These are phyloP conservation scores for Recurvomyces mirabilis DNA, from an alignment of 495 filamentous ascomycete species.

Conservation along the genomic window DNA sequence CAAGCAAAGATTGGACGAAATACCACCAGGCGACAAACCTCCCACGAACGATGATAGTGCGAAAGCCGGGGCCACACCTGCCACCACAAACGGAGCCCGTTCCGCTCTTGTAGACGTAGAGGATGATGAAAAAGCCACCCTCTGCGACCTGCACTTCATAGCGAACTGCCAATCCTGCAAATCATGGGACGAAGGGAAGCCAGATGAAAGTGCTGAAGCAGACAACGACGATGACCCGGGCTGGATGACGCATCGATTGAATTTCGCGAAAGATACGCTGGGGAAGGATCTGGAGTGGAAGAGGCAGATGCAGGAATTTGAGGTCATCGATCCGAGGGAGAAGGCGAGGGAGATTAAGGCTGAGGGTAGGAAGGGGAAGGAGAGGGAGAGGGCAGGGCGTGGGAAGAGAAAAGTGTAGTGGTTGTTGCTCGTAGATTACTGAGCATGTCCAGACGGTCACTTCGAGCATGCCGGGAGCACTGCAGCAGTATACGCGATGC, in stretches of 20 bases:
- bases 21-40: conserved; percentile 27
- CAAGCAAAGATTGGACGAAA: conserved; percentile 60
- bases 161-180: conserved; percentile 83
- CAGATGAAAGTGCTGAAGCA: conserved; percentile 37
- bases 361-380: conserved; percentile 10
- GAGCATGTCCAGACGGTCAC: no score
- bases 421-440: no score
- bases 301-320: conserved; percentile 73
- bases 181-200: conserved; percentile 51
- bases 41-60: neutral
- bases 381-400: no score
- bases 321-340: conserved; percentile 89
- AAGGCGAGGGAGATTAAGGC: conserved; percentile 12
- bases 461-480: no score
- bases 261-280: conserved; percentile 76
- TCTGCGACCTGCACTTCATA: conserved; percentile 37
- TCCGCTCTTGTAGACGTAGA: conserved; percentile 25
- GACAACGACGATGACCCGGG: conserved; percentile 45
- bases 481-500: no score
- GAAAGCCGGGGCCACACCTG: no score
- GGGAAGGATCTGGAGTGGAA: conserved; percentile 90
- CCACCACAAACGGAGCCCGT: neutral
- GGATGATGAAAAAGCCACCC: conserved; percentile 48
- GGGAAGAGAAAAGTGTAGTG: no score
- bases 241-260: conserved; percentile 64